Evolutionary conservation across 805 yeast species (phyloP).

Genomic region (Candida pseudofarinosa): DNA sequence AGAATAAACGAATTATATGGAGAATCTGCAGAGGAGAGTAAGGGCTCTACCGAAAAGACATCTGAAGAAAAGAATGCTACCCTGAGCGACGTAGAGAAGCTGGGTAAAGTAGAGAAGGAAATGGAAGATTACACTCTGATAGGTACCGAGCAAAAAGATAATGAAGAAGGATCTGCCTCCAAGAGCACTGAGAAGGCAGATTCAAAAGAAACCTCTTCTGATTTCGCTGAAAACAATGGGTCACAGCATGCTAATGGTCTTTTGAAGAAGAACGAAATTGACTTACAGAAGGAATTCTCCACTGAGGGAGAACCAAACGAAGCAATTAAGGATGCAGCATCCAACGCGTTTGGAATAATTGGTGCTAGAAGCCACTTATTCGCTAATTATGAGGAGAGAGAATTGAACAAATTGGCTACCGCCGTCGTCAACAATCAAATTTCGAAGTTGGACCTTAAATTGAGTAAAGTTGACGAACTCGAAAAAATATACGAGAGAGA

Average conservation of each 20-base stretch:
- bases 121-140: not conserved
- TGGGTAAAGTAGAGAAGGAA: conserved; percentile 1
- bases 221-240: conserved; percentile 1
- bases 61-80: conserved; percentile 6
- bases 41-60: conserved; percentile 3
- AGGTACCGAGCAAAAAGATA: not conserved
- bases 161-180: not conserved
- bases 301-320: conserved; percentile 3
- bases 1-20: conserved; percentile 34
- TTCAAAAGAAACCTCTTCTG: not conserved
- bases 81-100: conserved; percentile 8
- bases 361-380: conserved; percentile 79
- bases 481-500: conserved; percentile 67
- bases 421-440: conserved; percentile 59
- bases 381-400: conserved; percentile 77
- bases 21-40: conserved; percentile 8
- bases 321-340: conserved; percentile 56
- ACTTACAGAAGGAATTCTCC: conserved; percentile 3
- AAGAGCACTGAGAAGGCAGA: conserved; percentile 1
- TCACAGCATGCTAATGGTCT: conserved; percentile 6
- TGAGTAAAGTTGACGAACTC: conserved; percentile 52
- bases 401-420: conserved; percentile 56
- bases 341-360: conserved; percentile 67
- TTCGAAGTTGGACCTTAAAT: conserved; percentile 60
- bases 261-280: conserved; percentile 4